Conservation (phyloP, 2,329 filamentous ascomycete genomes). For the Fusarium buxicola region DNA sequence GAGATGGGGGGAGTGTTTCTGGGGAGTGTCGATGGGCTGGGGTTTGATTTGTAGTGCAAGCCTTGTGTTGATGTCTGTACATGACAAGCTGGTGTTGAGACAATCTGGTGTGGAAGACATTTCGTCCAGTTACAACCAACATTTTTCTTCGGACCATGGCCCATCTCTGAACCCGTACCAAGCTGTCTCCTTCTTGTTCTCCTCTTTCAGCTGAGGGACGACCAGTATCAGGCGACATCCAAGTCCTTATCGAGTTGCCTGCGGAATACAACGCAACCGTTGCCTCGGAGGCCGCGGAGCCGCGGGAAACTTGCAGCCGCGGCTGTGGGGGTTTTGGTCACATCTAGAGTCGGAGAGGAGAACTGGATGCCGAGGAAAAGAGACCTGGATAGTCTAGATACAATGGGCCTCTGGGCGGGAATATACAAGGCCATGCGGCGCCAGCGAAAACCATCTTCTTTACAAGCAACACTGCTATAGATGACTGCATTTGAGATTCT, state of each 20-base stretch:
- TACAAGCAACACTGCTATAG: not conserved
- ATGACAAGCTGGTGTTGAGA: not conserved
- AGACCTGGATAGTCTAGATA: not conserved
- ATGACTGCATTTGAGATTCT: not conserved
- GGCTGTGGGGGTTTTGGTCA: not conserved
- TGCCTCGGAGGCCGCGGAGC: not conserved
- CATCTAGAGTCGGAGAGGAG: not conserved
- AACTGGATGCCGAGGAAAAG: not conserved
- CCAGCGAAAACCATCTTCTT: not conserved
- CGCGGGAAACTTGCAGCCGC: slow-evolving; percentile 28
- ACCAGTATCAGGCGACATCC: too few relatives aligned
- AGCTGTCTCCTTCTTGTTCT: too few relatives aligned
- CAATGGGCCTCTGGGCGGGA: not conserved
- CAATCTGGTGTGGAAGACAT: slow-evolving; percentile 1
- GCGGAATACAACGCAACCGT: too few relatives aligned
- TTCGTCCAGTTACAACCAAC: not conserved
- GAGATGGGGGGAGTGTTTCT: slow-evolving; percentile 59
- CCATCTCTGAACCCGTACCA: too few relatives aligned
- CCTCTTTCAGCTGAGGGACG: too few relatives aligned
- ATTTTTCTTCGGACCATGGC: too few relatives aligned
- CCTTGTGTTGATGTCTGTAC: not conserved
- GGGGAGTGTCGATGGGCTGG: slow-evolving; percentile 55
- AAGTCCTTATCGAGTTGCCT: slow-evolving; percentile 1
- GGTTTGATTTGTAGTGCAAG: slow-evolving; percentile 43
- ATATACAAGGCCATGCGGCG: not conserved